A percentile compares a stretch with the other conserved stretches of the same genome.
Evolutionary conservation across 306 rosid species (phyloP).

Genomic region (Lathyrus tuberosus): DNA sequence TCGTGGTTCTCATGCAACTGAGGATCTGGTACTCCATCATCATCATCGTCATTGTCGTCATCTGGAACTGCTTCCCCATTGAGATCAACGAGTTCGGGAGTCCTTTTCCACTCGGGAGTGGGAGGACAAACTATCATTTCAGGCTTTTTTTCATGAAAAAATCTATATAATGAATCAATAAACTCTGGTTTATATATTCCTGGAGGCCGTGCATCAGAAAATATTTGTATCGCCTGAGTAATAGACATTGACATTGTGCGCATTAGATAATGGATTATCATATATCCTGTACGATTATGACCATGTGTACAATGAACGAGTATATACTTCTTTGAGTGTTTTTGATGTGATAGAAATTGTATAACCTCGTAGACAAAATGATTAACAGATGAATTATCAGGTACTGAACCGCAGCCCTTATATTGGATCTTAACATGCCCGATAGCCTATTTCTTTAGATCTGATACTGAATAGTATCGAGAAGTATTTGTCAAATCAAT

Average conservation of each 20-base stretch:
- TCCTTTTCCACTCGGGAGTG: conserved; percentile 96
- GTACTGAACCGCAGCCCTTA: conserved; percentile 89
- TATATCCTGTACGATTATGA: too few relatives aligned
- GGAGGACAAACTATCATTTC: conserved; percentile 77
- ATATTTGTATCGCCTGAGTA: too few relatives aligned
- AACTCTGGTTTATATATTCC: too few relatives aligned
- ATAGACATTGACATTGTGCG: too few relatives aligned
- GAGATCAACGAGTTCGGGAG: conserved; percentile 83
- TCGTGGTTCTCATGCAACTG: conserved; percentile 69
- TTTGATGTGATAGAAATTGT: conserved; percentile 79
- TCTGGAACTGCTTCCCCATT: conserved; percentile 93
- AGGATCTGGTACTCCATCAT: conserved; percentile 69
- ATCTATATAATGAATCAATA: conserved; percentile 69
- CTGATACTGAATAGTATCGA: conserved; percentile 80
- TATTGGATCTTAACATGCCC: conserved; percentile 94
- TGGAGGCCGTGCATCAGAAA: too few relatives aligned
- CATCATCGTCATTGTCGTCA: conserved; percentile 47
- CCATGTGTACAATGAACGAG: too few relatives aligned
- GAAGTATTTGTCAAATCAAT: conserved; percentile 93
- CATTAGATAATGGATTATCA: too few relatives aligned
- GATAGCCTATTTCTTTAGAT: conserved; percentile 91
- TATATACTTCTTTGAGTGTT: too few relatives aligned
- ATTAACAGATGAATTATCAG: conserved; percentile 86
- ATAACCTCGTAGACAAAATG: conserved; percentile 87
- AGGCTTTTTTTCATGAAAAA: conserved; percentile 88